A percentile compares a stretch with the other conserved stretches of the same genome.
Conservation (phyloP, 306 rosid genomes). For the Cotoneaster glaucophyllus region DNA sequence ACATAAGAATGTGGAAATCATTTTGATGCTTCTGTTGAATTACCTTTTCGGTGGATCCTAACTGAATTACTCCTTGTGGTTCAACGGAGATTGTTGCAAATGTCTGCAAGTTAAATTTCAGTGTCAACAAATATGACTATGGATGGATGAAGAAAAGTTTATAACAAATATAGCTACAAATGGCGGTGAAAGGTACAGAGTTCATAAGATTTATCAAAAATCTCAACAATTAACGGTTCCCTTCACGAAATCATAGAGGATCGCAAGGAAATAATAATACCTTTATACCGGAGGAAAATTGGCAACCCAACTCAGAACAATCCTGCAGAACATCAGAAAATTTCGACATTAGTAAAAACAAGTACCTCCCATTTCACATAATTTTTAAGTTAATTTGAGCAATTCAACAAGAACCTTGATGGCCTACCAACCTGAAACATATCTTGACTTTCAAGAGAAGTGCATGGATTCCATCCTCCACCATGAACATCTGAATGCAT, state of each 20-base stretch:
- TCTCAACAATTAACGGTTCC: no score
- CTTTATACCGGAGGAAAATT: conserved; percentile 71
- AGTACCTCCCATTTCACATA: neutral
- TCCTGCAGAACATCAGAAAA: conserved; percentile 31
- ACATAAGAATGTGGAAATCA: neutral
- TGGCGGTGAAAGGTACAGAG: neutral
- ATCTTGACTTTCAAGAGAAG: conserved; percentile 15
- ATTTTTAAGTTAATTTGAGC: neutral
- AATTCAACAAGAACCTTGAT: neutral
- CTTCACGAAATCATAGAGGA: neutral
- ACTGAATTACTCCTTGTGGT: conserved; percentile 55
- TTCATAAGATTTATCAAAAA: no score
- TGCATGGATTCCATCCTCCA: conserved; percentile 33
- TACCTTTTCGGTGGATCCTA: conserved; percentile 79
- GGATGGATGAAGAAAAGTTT: neutral
- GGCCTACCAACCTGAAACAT: conserved; percentile 27
- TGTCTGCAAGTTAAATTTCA: conserved; percentile 48
- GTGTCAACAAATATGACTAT: conserved; percentile 21
- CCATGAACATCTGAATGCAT: conserved; percentile 42
- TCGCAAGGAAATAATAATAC: conserved; percentile 27
- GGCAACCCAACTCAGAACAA: conserved; percentile 39
- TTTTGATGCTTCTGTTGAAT: neutral
- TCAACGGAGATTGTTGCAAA: conserved; percentile 52
- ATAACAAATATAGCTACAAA: neutral
- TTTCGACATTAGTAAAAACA: conserved; percentile 4